Evolutionary conservation across 495 filamentous ascomycete species (phyloP), one percentile per base, ranked within the genome.

Genomic region (Extremus antarcticus): DNA sequence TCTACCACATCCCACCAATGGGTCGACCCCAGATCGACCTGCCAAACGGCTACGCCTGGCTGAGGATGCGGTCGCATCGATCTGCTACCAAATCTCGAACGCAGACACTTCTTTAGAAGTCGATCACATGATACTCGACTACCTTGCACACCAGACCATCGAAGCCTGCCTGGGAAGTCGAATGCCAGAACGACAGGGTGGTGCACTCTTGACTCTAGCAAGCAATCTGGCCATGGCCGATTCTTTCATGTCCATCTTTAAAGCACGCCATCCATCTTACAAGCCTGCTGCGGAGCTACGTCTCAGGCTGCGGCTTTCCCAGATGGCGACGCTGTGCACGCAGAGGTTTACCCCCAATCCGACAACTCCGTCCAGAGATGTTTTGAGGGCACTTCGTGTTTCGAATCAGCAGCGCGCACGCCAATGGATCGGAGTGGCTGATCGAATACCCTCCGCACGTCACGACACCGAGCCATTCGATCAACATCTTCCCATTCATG

Each of bases 71-170:
- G 23, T 25, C 8, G 46, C 46, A n/a, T 39, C 35, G 0, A 53
- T 53, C 38, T 15, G 22, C 17, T 24, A 10, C 38, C 23, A 48
- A 32, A 15, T 23, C 25, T 41, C 51, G 16, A 41, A 60, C 23
- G 15, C 35, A 9, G 57, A 55, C 20, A 53, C 53, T 9, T 43
- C 57, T 8, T 25, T 62, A 10, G 74, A 77, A 1, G 73, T 79
- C 16, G 71, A 82, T 53, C 54, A 72, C 29, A 66, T 76, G 61
- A 77, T 79, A n/a, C 65, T 79, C 22, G 78, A 82, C 56, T 80
- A 81, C 56, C 56, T 80, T 11, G 51, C 73, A n/a, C 74, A 73
- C 61, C 64, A 69, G 19, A 64, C 75, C 13, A 70, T 71, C 19
- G 57, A 70, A 17, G 58, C 54, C n/a, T 54, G 70, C 10, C 46